Evolutionary conservation across 1,284 basidiomycete genomes (phyloP).

Genomic region (Cutaneotrichosporon sp.): DNA sequence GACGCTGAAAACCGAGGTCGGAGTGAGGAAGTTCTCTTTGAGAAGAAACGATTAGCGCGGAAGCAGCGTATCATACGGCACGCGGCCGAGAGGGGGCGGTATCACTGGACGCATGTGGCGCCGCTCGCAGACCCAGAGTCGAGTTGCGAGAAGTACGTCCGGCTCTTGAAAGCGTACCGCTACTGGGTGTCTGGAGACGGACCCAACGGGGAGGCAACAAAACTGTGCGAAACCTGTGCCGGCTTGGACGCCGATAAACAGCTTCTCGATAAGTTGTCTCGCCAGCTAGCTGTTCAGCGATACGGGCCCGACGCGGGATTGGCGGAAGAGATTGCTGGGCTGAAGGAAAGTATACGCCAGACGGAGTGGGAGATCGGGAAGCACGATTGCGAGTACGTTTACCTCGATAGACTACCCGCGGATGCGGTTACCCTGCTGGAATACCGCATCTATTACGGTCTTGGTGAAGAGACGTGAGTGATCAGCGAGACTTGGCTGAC

Average conservation of each 20-base stretch:
- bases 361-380: background rate
- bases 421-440: background rate
- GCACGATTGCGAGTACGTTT: background rate
- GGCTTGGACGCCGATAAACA: background rate
- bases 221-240: background rate
- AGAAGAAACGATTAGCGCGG: too few species aligned
- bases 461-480: background rate
- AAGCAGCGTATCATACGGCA: background rate
- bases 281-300: too few species aligned
- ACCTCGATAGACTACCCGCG: background rate
- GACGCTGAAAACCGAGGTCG: too few species aligned
- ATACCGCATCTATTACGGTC: background rate
- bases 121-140: background rate
- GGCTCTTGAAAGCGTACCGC: background rate
- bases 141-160: background rate
- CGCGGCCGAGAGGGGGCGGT: background rate
- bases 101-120: background rate
- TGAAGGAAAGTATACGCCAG: background rate
- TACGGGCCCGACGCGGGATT: too few species aligned
- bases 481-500: background rate
- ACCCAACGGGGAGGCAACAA: background rate
- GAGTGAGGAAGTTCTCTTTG: too few species aligned
- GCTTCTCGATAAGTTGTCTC: background rate
- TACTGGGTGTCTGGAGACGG: background rate
- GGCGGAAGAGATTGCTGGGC: too few species aligned